A percentile compares a stretch with the other conserved stretches of the same genome.
phyloP scores from a whole-genome alignment of 495 filamentous ascomycete genomes.

The Hypoxylon lienhwacheense region DNA sequence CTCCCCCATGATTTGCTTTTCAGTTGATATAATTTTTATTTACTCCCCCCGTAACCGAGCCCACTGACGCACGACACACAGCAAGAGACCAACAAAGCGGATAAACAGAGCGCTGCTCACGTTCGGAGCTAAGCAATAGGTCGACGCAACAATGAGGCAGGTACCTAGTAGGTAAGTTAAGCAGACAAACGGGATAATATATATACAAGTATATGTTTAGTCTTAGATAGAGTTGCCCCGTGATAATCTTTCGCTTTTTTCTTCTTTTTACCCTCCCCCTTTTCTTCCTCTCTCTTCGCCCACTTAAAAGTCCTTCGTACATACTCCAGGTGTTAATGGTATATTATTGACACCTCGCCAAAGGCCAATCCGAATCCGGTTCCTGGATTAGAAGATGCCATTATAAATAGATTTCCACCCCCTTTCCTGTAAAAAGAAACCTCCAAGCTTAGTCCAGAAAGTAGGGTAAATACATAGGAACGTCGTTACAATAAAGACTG shows the following conservation, averaged over 20 bases:
- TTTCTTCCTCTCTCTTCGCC: too few relatives aligned
- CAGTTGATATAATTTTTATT: slow-evolving; percentile 15
- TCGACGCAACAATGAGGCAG: slow-evolving; percentile 14
- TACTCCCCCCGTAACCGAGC: slow-evolving; percentile 21
- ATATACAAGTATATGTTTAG: slow-evolving; percentile 31
- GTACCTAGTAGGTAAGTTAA: too few relatives aligned
- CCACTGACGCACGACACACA: background rate
- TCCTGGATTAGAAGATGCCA: slow-evolving; percentile 6
- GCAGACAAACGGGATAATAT: too few relatives aligned
- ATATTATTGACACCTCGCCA: slow-evolving; percentile 17
- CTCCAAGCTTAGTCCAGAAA: slow-evolving; percentile 2
- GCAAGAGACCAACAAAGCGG: slow-evolving; percentile 1
- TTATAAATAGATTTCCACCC: slow-evolving; percentile 4
- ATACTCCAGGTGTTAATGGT: slow-evolving; percentile 17
- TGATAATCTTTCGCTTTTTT: slow-evolving; percentile 15
- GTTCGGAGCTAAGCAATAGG: slow-evolving; percentile 10
- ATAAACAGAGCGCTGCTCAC: slow-evolving; percentile 9
- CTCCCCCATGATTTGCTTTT: slow-evolving; percentile 10
- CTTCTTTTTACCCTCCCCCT: slow-evolving; percentile 15
- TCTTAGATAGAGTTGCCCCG: slow-evolving; percentile 30
- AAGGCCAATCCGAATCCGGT: background rate
- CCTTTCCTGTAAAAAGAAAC: background rate
- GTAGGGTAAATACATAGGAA: slow-evolving; percentile 20
- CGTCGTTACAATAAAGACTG: slow-evolving; percentile 14
- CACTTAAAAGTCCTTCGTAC: slow-evolving; percentile 3